phyloP scores from a whole-genome alignment of 192 early-diverging fungal genomes.

The Coemansia sp. region DNA sequence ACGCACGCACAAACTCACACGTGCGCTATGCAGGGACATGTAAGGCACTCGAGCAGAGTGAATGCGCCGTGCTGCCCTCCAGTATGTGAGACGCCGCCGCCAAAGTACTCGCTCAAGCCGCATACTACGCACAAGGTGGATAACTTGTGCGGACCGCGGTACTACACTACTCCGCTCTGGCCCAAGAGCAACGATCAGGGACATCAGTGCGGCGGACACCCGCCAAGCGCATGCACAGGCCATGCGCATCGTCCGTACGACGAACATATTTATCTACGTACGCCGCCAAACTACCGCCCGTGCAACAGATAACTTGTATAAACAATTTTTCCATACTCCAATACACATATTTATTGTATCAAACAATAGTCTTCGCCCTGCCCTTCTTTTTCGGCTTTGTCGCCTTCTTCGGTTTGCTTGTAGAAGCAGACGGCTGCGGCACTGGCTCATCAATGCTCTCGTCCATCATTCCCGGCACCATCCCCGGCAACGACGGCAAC shows the following conservation, averaged over 20 bases:
- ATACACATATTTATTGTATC: background rate
- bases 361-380: slow-evolving; percentile 32
- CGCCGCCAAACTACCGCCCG: slow-evolving; percentile 28
- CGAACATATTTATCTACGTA: slow-evolving; percentile 30
- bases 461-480: slow-evolving; percentile 1
- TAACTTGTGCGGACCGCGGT: slow-evolving; percentile 18
- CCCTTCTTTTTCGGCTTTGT: slow-evolving; percentile 50
- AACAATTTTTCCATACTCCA: background rate
- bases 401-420: slow-evolving; percentile 21
- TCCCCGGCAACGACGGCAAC: slow-evolving; percentile 38
- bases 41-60: slow-evolving; percentile 5
- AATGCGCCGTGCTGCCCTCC: background rate
- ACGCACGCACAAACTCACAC: slow-evolving; percentile 33
- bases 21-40: slow-evolving; percentile 28
- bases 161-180: slow-evolving; percentile 39
- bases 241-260: slow-evolving; percentile 15
- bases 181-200: background rate
- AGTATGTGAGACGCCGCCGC: slow-evolving; percentile 18
- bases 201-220: slow-evolving; percentile 1
- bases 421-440: background rate
- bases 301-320: slow-evolving; percentile 32
- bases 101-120: slow-evolving; percentile 51
- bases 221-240: background rate
- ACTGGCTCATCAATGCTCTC: background rate
- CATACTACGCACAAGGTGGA: slow-evolving; percentile 47